Conservation (phyloP, 306 rosid genomes). For the Cucumis sativus region Cucumber_9930_V3 NC_026659.2:30856001-30856500, state of each 20-base stretch:
- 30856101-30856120: not conserved
- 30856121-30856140: not conserved
- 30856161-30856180: not conserved
- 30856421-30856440: not conserved
- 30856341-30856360: not conserved
- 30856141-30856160: not conserved
- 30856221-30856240: slow-evolving; percentile 89
- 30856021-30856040: not conserved
- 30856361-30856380: not conserved
- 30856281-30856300: slow-evolving; percentile 56
- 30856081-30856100: not conserved
- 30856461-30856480: not conserved
- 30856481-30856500: not conserved
- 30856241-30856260: slow-evolving; percentile 83
- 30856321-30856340: not conserved
- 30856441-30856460: not conserved
- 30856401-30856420: not conserved
- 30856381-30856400: not conserved
- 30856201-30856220: slow-evolving; percentile 85
- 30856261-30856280: slow-evolving; percentile 99
- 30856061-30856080: not conserved
- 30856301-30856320: not conserved
- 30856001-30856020: not conserved
- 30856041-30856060: not conserved
- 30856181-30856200: slow-evolving; percentile 15